Evolutionary conservation across 2,329 filamentous ascomycete genomes (phyloP).

Genomic region (Metarhizium brunneum): DNA sequence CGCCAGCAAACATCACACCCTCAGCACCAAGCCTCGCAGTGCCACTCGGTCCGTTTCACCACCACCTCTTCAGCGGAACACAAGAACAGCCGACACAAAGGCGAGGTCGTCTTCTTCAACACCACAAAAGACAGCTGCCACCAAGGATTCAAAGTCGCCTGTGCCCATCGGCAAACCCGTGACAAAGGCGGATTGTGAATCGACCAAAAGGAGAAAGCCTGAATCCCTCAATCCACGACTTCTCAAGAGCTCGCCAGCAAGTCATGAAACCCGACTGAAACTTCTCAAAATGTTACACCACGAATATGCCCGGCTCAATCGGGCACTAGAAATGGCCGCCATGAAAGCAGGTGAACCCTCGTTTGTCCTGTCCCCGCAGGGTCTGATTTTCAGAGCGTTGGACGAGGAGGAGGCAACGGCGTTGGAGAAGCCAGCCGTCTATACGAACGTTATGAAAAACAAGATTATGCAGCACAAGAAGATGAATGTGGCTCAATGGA

Average conservation of each 20-base stretch:
- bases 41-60: slow-evolving; percentile 23
- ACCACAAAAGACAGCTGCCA: neutral
- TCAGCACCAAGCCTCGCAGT: slow-evolving; percentile 5
- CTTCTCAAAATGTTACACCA: slow-evolving; percentile 55
- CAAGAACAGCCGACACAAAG: slow-evolving; percentile 8
- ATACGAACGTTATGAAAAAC: slow-evolving; percentile 76
- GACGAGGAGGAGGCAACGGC: slow-evolving; percentile 75
- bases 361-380: slow-evolving; percentile 52
- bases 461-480: slow-evolving; percentile 67
- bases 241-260: slow-evolving; percentile 47
- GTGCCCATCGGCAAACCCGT: neutral
- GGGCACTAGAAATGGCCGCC: slow-evolving; percentile 43
- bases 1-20: neutral
- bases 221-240: slow-evolving; percentile 60
- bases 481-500: slow-evolving; percentile 66
- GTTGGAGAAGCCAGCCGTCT: slow-evolving; percentile 57
- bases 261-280: slow-evolving; percentile 45
- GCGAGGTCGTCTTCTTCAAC: neutral
- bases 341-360: slow-evolving; percentile 35
- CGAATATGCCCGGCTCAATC: slow-evolving; percentile 59
- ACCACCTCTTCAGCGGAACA: slow-evolving; percentile 15
- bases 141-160: neutral
- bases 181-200: neutral
- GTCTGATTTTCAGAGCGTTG: slow-evolving; percentile 58
- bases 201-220: slow-evolving; percentile 11